Evolutionary conservation across 2,329 filamentous ascomycete genomes (phyloP).

Genomic region (Phoma sp.): DNA sequence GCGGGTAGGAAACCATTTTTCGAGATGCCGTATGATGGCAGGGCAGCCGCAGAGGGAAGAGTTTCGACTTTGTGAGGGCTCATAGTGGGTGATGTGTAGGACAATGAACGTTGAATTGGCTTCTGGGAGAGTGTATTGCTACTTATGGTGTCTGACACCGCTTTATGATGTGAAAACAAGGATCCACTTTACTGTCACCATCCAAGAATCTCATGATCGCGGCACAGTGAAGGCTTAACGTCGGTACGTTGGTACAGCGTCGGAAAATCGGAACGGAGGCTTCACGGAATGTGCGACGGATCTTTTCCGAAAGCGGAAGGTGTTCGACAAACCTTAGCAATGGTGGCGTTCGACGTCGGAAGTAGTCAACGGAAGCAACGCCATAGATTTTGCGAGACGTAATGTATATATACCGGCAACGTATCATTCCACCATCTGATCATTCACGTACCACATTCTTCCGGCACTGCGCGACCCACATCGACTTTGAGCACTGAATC

Average conservation of each 20-base stretch:
- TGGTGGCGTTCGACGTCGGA: slow-evolving; percentile 10
- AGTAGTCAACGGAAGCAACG: slow-evolving; percentile 13
- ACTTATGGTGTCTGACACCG: slow-evolving; percentile 21
- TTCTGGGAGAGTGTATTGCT: slow-evolving; percentile 8
- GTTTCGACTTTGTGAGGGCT: slow-evolving; percentile 36
- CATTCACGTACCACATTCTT: not conserved
- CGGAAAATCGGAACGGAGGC: slow-evolving; percentile 12
- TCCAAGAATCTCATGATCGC: slow-evolving; percentile 15
- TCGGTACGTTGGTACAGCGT: slow-evolving; percentile 2
- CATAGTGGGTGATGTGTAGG: slow-evolving; percentile 22
- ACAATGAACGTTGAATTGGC: not conserved
- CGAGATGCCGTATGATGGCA: slow-evolving; percentile 79
- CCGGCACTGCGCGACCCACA: not conserved
- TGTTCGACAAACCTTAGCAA: slow-evolving; percentile 4
- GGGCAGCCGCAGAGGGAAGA: slow-evolving; percentile 37
- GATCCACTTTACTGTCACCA: slow-evolving; percentile 9
- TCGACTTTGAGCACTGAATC: slow-evolving; percentile 15
- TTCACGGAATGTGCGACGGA: not conserved
- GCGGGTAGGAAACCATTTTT: slow-evolving; percentile 81
- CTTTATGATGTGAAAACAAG: slow-evolving; percentile 22
- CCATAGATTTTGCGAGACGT: slow-evolving; percentile 18
- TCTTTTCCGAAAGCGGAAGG: slow-evolving; percentile 26
- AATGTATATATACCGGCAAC: slow-evolving; percentile 21
- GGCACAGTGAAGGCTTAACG: slow-evolving; percentile 6
- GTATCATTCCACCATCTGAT: slow-evolving; percentile 6